A percentile compares a stretch with the other conserved stretches of the same genome.
Evolutionary conservation across 2,329 filamentous ascomycete species (phyloP).

Genomic region (Penicillium sp.): DNA sequence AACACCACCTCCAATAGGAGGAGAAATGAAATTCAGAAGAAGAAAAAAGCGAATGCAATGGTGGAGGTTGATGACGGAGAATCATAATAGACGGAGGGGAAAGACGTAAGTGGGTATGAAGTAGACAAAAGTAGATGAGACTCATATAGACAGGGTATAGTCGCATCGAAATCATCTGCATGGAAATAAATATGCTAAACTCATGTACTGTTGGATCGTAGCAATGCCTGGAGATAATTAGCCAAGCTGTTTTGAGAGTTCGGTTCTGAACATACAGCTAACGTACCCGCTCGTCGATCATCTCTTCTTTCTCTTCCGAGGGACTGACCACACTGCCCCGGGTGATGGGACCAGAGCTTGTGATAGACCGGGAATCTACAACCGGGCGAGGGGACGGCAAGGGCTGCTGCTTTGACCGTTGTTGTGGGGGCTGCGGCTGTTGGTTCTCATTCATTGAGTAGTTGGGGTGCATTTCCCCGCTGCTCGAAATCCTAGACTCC

Average conservation of each 20-base stretch:
- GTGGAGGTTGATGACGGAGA: conserved; percentile 1
- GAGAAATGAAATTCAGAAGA: conserved; percentile 2
- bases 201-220: conserved; percentile 54
- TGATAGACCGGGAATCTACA: conserved; percentile 65
- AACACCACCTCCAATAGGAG: conserved; percentile 17
- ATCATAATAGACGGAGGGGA: conserved; percentile 4
- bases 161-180: conserved; percentile 28
- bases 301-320: conserved; percentile 59
- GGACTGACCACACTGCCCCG: conserved; percentile 63
- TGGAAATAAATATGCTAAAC: conserved; percentile 29
- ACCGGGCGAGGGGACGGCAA: conserved; percentile 47
- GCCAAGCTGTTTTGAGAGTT: conserved; percentile 3
- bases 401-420: conserved; percentile 18
- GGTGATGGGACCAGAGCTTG: conserved; percentile 62
- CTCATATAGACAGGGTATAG: conserved; percentile 31
- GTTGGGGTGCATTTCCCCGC: conserved; percentile 40
- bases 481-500: conserved; percentile 43
- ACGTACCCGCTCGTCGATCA: conserved; percentile 60
- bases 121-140: conserved; percentile 19
- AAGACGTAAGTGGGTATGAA: conserved; percentile 22
- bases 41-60: conserved; percentile 22
- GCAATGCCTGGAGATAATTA: conserved; percentile 38
- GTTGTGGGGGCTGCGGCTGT: conserved; percentile 18
- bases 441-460: conserved; percentile 40
- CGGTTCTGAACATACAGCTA: conserved; percentile 15